phyloP scores from a whole-genome alignment of 2,329 filamentous ascomycete genomes.

The Boeremia exigua region DNA sequence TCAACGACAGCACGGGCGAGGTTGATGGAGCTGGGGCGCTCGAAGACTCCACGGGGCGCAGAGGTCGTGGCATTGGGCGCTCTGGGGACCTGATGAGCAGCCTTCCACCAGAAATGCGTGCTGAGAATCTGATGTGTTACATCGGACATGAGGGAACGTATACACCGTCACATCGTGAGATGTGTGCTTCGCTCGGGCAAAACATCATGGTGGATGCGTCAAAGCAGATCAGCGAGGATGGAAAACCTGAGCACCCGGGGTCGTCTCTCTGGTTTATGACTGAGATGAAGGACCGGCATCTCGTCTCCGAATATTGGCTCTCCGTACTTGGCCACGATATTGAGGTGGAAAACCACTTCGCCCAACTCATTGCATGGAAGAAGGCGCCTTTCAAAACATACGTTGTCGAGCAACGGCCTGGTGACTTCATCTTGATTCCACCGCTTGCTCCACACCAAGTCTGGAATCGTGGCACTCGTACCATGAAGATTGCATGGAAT shows the following conservation, averaged over 20 bases:
- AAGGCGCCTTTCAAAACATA: conserved; percentile 92
- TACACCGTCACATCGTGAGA: conserved; percentile 92
- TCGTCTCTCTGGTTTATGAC: conserved; percentile 99
- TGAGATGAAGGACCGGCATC: conserved; percentile 86
- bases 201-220: conserved; percentile 99
- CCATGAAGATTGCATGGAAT: conserved; percentile 98
- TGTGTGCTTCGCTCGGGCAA: conserved; percentile 95
- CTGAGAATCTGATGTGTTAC: conserved; percentile 98
- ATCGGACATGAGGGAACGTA: conserved; percentile 97
- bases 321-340: conserved; percentile 95
- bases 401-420: conserved; percentile 85
- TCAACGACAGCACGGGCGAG: conserved; percentile 77
- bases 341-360: conserved; percentile 96
- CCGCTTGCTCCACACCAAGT: conserved; percentile 95
- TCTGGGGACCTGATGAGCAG: conserved; percentile 96
- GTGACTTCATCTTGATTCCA: conserved; percentile 92
- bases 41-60: conserved; percentile 55
- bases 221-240: conserved; percentile 65
- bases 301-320: conserved; percentile 92
- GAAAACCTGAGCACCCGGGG: conserved; percentile 75
- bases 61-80: conserved; percentile 67
- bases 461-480: conserved; percentile 95
- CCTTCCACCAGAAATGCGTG: conserved; percentile 83
- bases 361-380: conserved; percentile 94
- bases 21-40: conserved; percentile 62